These are phyloP conservation scores for Aureobasidium musti DNA, from an alignment of 2,329 filamentous ascomycete species.

Conservation along the genomic window DNA sequence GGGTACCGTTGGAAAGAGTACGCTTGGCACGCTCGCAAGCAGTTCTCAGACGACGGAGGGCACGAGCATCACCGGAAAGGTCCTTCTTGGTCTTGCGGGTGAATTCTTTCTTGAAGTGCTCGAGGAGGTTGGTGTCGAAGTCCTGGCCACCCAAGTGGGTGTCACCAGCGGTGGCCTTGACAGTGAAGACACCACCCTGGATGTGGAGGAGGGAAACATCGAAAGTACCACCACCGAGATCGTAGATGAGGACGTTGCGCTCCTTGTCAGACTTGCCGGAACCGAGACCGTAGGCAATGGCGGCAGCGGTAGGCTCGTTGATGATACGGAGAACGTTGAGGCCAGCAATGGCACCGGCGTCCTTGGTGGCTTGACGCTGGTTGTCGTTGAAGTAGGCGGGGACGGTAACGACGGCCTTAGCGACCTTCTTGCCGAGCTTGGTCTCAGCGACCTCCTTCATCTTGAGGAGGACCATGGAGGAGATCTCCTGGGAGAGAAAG, in stretches of 20 bases:
- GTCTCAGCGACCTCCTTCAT: constrained; percentile 99
- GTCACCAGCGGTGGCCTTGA: constrained; percentile 97
- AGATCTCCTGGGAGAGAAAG: constrained; percentile 97
- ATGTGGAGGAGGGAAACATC: constrained; percentile 99
- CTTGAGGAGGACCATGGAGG: constrained; percentile 98
- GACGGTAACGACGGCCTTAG: constrained; percentile 98
- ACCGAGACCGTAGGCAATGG: constrained; percentile 97
- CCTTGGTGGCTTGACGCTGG: constrained; percentile 99
- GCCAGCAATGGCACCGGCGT: constrained; percentile 94
- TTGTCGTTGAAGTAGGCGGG: constrained; percentile 99
- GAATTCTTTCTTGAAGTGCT: constrained; percentile 98
- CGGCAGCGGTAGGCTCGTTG: constrained; percentile 98
- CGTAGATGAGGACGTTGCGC: constrained; percentile 99
- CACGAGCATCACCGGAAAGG: constrained; percentile 80
- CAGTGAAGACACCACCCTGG: constrained; percentile 98
- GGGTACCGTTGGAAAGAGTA: constrained; percentile 94
- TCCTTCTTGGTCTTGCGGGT: constrained; percentile 75
- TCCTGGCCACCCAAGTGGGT: constrained; percentile 95
- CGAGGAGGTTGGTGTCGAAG: constrained; percentile 93
- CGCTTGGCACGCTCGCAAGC: constrained; percentile 99
- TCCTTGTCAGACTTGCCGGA: constrained; percentile 89
- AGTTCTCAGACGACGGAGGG: constrained; percentile 91
- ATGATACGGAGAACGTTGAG: constrained; percentile 99
- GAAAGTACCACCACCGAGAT: constrained; percentile 99
- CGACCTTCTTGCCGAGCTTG: constrained; percentile 98